Evolutionary conservation across 2,329 filamentous ascomycete genomes (phyloP).

Genomic region (Teratosphaeria destructans): DNA sequence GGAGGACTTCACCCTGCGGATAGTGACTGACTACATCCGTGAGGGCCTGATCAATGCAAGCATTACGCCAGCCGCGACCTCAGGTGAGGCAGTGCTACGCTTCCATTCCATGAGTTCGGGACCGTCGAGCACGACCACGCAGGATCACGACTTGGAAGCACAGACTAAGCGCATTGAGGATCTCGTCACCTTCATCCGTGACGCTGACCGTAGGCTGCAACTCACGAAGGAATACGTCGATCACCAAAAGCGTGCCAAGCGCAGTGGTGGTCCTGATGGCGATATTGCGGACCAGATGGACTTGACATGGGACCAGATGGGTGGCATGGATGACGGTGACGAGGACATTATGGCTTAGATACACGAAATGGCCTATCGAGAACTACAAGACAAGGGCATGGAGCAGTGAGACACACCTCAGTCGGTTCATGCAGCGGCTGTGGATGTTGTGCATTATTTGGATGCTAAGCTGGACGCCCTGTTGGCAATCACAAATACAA

Average conservation of each 20-base stretch:
- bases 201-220: constrained; percentile 45
- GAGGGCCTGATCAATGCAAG: constrained; percentile 41
- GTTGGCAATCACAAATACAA: background rate
- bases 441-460: background rate
- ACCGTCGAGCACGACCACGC: constrained; percentile 13
- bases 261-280: constrained; percentile 23
- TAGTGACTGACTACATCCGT: constrained; percentile 44
- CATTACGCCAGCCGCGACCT: constrained; percentile 33
- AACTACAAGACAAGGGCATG: background rate
- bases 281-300: constrained; percentile 29
- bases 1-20: constrained; percentile 42
- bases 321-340: constrained; percentile 14
- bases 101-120: constrained; percentile 33
- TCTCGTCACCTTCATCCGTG: constrained; percentile 42
- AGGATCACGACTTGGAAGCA: constrained; percentile 28
- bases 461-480: background rate
- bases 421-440: background rate
- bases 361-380: background rate
- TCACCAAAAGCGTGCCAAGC: constrained; percentile 38
- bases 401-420: background rate
- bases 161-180: constrained; percentile 41
- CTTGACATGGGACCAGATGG: constrained; percentile 14
- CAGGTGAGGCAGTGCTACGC: constrained; percentile 39
- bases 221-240: constrained; percentile 51
- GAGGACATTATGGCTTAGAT: constrained; percentile 24